A percentile compares a stretch with the other conserved stretches of the same genome.
phyloP scores from a whole-genome alignment of 176 grass and related monocot genomes.

The Tillandsia fasciculata region DNA sequence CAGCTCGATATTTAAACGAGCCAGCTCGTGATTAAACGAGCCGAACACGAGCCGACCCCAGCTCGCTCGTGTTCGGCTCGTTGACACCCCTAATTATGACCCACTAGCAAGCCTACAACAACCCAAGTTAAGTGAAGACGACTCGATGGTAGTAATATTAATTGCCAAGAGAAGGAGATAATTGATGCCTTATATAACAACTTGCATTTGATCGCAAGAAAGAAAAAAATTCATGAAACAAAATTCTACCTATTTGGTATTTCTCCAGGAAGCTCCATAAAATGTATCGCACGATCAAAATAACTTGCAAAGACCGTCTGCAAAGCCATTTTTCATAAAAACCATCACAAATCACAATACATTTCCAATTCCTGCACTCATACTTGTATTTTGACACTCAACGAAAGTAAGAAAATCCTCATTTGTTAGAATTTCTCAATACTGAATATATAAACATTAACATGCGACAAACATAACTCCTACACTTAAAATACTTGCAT shows the following conservation, averaged over 20 bases:
- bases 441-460: not conserved
- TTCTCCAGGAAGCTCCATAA: slow-evolving; percentile 98
- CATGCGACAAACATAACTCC: not conserved
- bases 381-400: not conserved
- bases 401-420: not conserved
- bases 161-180: not conserved
- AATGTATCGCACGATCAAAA: slow-evolving; percentile 63
- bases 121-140: not conserved
- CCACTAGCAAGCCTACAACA: no score
- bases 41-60: no score
- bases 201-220: not conserved
- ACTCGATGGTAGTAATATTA: not conserved
- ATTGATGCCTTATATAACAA: not conserved
- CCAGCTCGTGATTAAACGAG: no score
- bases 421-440: not conserved
- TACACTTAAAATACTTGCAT: not conserved
- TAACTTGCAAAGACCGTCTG: slow-evolving; percentile 95
- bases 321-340: not conserved
- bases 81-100: no score
- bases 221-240: slow-evolving; percentile 6
- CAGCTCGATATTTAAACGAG: no score
- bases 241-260: slow-evolving; percentile 74
- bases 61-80: no score
- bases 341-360: slow-evolving; percentile 9
- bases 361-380: not conserved